Evolutionary conservation across 179 eudicot species (phyloP), one percentile per base, ranked within the genome.

Genomic region (Silene coronaria): DNA sequence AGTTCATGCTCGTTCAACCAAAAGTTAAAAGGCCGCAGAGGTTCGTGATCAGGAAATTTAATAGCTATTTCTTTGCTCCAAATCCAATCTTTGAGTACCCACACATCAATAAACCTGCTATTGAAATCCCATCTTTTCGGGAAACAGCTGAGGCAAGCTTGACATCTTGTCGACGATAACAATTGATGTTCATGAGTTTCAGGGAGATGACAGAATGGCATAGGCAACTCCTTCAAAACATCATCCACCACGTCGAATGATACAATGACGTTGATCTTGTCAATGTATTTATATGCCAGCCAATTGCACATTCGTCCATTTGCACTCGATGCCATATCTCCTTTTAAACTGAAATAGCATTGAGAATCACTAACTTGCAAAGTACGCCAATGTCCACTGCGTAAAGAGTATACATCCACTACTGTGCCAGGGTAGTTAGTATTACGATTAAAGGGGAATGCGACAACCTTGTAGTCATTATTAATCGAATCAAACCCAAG

Each of bases 231-330:
- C 17, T 14, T 70, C 5, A 68, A 22, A 9, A 38, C 57, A 26
- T 68, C 72, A 6, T 68, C 53, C 24, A 42, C 72, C 72, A 68
- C 42, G 72, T 68, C 57, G 45, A 68, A 68, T 9, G 72, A 68
- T 22, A 68, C 16, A 1, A 21, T 2, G 7, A 32, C 1, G 10
- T 26, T 6, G 12, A 19, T 34, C 0, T 3, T 1, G 6, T 10
- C 28, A 12, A 0, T 6, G 7, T 11, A 0, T 19, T 42, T 21
- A 22, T 8, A 22, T 8, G 4, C 17, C 57, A 68, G 42, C 72
- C 72, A 68, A 68, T 42, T 68, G 57, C 57, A 42, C 55, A 21
- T 42, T 42, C 72, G 42, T 22, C 72, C 72, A 42, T 68, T 68
- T 36, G 5, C 72, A 22, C 42, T 30, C 5, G 2, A 65, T 1